These are phyloP conservation scores for Rhizopus arrhizus DNA, from an alignment of 371 early-diverging fungal species.

Conservation along the genomic window DNA sequence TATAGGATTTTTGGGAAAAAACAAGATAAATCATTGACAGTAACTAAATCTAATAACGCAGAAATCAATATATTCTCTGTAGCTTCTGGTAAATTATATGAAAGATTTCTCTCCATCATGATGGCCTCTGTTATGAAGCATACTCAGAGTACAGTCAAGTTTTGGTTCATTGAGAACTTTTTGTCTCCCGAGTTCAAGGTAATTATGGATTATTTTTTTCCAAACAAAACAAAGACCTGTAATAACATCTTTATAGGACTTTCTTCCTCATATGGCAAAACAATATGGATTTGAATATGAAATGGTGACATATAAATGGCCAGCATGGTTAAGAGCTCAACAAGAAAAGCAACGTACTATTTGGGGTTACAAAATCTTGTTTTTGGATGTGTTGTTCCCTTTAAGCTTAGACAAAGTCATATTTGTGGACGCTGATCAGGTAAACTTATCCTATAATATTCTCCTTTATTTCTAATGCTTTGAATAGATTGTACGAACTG, in stretches of 20 bases:
- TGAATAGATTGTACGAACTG: slow-evolving; percentile 85
- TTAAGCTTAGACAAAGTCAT: slow-evolving; percentile 91
- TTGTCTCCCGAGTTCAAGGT: slow-evolving; percentile 92
- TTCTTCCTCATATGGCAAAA: slow-evolving; percentile 86
- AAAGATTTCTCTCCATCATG: slow-evolving; percentile 96
- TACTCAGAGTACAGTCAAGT: slow-evolving; percentile 87
- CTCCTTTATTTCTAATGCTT: not conserved
- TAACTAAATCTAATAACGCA: slow-evolving; percentile 43
- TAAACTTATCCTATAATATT: slow-evolving; percentile 17
- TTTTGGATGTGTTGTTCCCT: slow-evolving; percentile 96
- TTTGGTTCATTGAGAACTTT: slow-evolving; percentile 97
- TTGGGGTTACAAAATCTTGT: slow-evolving; percentile 98
- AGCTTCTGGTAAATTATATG: slow-evolving; percentile 95
- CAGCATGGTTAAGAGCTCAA: slow-evolving; percentile 90
- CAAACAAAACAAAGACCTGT: not conserved
- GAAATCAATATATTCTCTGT: slow-evolving; percentile 95
- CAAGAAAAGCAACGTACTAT: slow-evolving; percentile 94
- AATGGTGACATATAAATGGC: slow-evolving; percentile 97
- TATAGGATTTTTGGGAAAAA: slow-evolving; percentile 29
- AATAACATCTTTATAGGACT: slow-evolving; percentile 56
- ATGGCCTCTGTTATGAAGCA: slow-evolving; percentile 88
- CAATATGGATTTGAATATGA: slow-evolving; percentile 87
- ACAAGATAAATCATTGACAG: not conserved
- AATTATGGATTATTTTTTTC: not conserved
- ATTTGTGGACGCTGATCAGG: slow-evolving; percentile 97